Evolutionary conservation across 169 alveolate species (phyloP).

Genomic region (Plasmodium malariae): DNA sequence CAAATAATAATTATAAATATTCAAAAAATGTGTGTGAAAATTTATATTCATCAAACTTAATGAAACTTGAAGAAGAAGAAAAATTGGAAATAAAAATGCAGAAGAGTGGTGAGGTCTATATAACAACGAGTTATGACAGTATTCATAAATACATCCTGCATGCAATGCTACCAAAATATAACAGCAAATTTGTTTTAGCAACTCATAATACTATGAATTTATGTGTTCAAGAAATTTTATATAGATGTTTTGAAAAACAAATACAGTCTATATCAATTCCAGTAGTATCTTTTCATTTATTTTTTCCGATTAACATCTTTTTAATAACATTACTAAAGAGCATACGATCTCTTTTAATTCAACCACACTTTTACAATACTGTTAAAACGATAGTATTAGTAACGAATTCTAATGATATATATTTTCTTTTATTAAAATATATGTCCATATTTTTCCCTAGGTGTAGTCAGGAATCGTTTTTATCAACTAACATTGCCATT

Average conservation of each 20-base stretch:
- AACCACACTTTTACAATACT: slow-evolving; percentile 45
- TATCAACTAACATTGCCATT: slow-evolving; percentile 33
- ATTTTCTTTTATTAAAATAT: slow-evolving; percentile 26
- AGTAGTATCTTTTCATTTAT: slow-evolving; percentile 24
- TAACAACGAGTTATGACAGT: slow-evolving; percentile 52
- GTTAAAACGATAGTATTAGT: slow-evolving; percentile 15
- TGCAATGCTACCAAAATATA: slow-evolving; percentile 56
- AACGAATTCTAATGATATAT: slow-evolving; percentile 46
- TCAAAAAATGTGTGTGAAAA: slow-evolving; percentile 33
- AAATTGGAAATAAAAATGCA: slow-evolving; percentile 21
- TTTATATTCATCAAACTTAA: slow-evolving; percentile 38
- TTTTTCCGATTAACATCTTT: slow-evolving; percentile 52
- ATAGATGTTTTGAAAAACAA: slow-evolving; percentile 37
- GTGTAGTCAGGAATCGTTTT: slow-evolving; percentile 20
- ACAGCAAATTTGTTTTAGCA: slow-evolving; percentile 51
- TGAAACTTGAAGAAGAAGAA: slow-evolving; percentile 71
- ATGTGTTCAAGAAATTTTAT: slow-evolving; percentile 51
- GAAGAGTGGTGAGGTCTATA: slow-evolving; percentile 54
- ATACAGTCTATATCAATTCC: slow-evolving; percentile 49
- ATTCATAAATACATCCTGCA: slow-evolving; percentile 57
- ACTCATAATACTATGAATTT: slow-evolving; percentile 65
- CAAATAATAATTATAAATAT: slow-evolving; percentile 35
- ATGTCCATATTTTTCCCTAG: slow-evolving; percentile 44
- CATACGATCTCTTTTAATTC: slow-evolving; percentile 31
- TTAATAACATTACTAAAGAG: slow-evolving; percentile 30